A percentile compares a stretch with the other conserved stretches of the same genome.
phyloP scores from a whole-genome alignment of 2,329 filamentous ascomycete species.

The Curvularia lunata region DNA sequence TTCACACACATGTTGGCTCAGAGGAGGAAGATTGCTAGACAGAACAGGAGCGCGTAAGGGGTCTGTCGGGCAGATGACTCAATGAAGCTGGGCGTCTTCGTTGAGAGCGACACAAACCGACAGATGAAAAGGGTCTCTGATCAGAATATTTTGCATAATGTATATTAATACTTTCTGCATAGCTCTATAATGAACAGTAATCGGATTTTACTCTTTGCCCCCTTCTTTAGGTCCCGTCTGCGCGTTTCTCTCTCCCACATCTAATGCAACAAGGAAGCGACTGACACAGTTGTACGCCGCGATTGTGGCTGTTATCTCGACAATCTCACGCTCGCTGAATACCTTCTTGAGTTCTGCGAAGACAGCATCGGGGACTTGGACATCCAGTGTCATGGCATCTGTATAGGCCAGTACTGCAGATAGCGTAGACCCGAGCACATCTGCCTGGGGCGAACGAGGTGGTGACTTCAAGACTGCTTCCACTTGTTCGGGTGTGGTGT shows the following conservation, averaged over 20 bases:
- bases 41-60: neutral
- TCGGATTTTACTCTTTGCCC: slow-evolving; percentile 13
- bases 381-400: slow-evolving; percentile 81
- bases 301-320: slow-evolving; percentile 80
- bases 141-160: no score
- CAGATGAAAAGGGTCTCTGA: neutral
- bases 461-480: slow-evolving; percentile 34
- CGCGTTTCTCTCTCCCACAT: slow-evolving; percentile 61
- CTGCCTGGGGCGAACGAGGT: slow-evolving; percentile 16
- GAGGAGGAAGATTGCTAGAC: slow-evolving; percentile 69
- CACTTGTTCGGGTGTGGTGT: slow-evolving; percentile 62
- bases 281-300: slow-evolving; percentile 87
- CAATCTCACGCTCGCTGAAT: slow-evolving; percentile 74
- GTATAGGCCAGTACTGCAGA: slow-evolving; percentile 74
- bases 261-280: slow-evolving; percentile 79
- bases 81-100: neutral
- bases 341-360: slow-evolving; percentile 67
- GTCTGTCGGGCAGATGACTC: neutral
- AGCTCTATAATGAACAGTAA: neutral
- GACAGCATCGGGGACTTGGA: slow-evolving; percentile 71
- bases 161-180: neutral
- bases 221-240: slow-evolving; percentile 29
- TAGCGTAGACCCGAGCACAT: slow-evolving; percentile 62
- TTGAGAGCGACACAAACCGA: neutral
- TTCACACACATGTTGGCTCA: slow-evolving; percentile 97